Evolutionary conservation across 169 alveolate genomes (phyloP), one percentile per base, ranked within the genome.

Genomic region (Amoebophrya sp.): DNA sequence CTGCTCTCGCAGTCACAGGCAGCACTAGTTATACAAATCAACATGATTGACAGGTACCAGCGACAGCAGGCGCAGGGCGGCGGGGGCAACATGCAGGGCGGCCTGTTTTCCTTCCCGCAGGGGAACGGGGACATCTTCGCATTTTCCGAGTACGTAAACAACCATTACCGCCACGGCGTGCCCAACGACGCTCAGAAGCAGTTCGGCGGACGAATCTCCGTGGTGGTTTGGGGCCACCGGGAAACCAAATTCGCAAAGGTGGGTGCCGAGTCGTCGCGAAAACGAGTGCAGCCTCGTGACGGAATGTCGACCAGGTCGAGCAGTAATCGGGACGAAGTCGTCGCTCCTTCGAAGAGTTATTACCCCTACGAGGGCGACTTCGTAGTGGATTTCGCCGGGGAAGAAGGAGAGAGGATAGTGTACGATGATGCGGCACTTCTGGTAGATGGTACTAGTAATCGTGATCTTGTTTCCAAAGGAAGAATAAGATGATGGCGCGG

Each of bases 41-140:
- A n/a, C n/a, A n/a, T n/a, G 66, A 47, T 47, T 47, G 7, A 7
- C 66, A 47, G 18, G 29, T 7, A 47, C 66, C 7, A 2, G 83
- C 83, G 35, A 7, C 29, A 66, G 83, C 29, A 66, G 83, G 83
- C 83, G 35, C 35, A 2, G 38, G 83, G 83, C 32, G 10, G 32
- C 83, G 29, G 29, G 35, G 35, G 10, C 35, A 25, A 7, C 32
- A 66, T 25, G 38, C 10, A 2, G 29, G 29, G 38, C 83, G 29
- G 38, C 35, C 83, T 66, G 83, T 66, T 66, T 25, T 12, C 35
- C 83, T 66, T 66, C 18, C 83, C 83, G 38, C 83, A 66, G 35
- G 83, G 35, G 38, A 66, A 66, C 83, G 83, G 83, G 10, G 83
- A 66, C 83, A 66, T 66, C 83, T 66, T 66, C 35, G 83, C 83